These are phyloP conservation scores for Chlorella sp. DNA, from an alignment of 139 green algal genomes.

Conservation along the genomic window DNA sequence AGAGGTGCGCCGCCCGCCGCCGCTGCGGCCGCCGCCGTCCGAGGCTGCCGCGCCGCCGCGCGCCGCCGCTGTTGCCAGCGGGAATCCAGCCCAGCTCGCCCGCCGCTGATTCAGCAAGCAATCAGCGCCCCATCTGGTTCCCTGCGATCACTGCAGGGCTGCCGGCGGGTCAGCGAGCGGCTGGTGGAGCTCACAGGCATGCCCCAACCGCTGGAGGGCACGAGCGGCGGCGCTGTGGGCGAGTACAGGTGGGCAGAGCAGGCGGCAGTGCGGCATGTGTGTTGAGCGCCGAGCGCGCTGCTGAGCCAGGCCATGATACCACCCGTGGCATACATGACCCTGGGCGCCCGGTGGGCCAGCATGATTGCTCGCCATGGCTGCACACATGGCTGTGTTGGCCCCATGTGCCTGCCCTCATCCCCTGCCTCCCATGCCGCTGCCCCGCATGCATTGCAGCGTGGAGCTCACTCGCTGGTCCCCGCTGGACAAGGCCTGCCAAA, in stretches of 20 bases:
- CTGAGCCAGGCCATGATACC: no score
- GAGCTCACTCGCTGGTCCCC: slow-evolving; percentile 21
- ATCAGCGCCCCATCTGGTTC: no score
- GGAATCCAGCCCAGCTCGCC: not conserved
- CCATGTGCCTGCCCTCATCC: not conserved
- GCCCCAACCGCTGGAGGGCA: not conserved
- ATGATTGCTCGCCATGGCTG: no score
- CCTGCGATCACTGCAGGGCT: not conserved
- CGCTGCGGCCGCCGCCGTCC: not conserved
- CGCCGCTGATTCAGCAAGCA: no score
- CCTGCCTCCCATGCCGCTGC: no score
- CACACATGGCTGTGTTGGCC: no score
- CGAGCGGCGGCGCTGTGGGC: not conserved
- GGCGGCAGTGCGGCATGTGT: no score
- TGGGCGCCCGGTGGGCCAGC: no score
- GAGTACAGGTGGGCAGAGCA: slow-evolving; percentile 9
- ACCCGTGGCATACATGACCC: no score
- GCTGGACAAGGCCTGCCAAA: not conserved
- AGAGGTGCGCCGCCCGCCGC: no score
- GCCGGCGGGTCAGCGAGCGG: slow-evolving; percentile 15
- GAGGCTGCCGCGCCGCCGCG: slow-evolving; percentile 2
- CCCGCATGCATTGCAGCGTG: not conserved
- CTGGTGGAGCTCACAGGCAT: slow-evolving; percentile 28
- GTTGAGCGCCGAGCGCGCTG: no score
- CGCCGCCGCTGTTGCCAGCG: not conserved